Evolutionary conservation across 768 basidiomycete species (phyloP), one percentile per base, ranked within the genome.

Genomic region (Psilocybe tampanensis): DNA sequence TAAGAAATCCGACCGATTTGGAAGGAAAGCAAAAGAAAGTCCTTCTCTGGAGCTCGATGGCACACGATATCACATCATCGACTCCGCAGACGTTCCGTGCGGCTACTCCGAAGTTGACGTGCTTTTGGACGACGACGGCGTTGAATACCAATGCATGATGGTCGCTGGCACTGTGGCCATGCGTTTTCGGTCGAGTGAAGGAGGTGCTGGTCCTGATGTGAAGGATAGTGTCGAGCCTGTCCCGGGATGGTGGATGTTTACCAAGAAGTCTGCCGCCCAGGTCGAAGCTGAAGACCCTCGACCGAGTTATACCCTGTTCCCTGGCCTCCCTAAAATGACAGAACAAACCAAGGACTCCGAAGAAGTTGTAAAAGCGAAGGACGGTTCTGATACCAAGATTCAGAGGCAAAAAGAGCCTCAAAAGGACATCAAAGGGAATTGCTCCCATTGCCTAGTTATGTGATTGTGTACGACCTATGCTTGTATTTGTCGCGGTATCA

Each of bases 41-140:
- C 34, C 17, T 18, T 42, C 22, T 43, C 32, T 23, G 23, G 8
- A 44, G 49, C 55, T 56, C 13, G 55, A 56, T 17, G 55, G 42
- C 18, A 26, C 43, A 1, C 26, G 21, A 7, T 56, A 56, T n/a
- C 55, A 56, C 32, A 24, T 19, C 11, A 51, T 56, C 11, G 43
- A 56, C 18, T 42, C 49, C 19, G 29, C 50, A 36, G 55, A 56
- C 49, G 49, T 56, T 2, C 55, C 55, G 0, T 49, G 32, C 22
- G 55, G 55, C 15, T 51, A 49, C 23, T 56, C 48, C 17, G 55
- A 56, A 18, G 55, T 56, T 18, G 55, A 56, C n/a, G 55, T 56
- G 12, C 55, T 56, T 26, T 44, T 56, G 2, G 55, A 51, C 41
- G 55, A 56, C 41, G 55, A 49, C 29, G 49, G 49, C 48, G 22